Evolutionary conservation across 768 basidiomycete genomes (phyloP).

Genomic region (Kwoniella shandongensis): DNA sequence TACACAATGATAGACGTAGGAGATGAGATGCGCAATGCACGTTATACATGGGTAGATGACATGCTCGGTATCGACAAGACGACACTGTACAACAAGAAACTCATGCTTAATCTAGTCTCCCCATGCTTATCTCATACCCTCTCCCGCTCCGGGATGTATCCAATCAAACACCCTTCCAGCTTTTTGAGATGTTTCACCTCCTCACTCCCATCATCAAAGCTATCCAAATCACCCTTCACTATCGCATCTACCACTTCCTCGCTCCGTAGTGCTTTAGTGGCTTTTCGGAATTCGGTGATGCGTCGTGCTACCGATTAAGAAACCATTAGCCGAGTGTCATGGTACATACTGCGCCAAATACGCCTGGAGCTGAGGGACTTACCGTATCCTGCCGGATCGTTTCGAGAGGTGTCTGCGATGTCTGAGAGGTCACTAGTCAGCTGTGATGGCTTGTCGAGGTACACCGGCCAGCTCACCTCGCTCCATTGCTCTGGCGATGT

Average conservation of each 20-base stretch:
- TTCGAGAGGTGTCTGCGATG: conserved; percentile 14
- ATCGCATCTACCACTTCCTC: conserved; percentile 10
- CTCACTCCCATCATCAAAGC: conserved; percentile 13
- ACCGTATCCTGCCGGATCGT: conserved; percentile 17
- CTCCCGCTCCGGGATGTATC: not conserved
- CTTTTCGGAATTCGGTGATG: conserved; percentile 12
- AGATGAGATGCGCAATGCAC: too few species aligned
- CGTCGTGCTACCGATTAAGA: not conserved
- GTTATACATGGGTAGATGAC: too few species aligned
- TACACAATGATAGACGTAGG: too few species aligned
- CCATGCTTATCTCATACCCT: too few species aligned
- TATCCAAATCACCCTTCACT: conserved; percentile 6
- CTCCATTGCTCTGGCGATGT: conserved; percentile 3
- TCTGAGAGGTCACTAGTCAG: conserved; percentile 1
- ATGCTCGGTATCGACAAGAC: too few species aligned
- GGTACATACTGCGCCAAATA: too few species aligned
- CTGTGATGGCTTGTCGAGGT: too few species aligned
- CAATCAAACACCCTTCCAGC: conserved; percentile 6
- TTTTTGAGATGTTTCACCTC: conserved; percentile 7
- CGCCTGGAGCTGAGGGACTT: not conserved
- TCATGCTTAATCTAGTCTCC: too few species aligned
- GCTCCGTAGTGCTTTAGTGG: conserved; percentile 12
- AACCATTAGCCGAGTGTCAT: not conserved
- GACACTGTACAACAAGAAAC: too few species aligned
- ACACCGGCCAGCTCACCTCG: conserved; percentile 16